phyloP scores from a whole-genome alignment of 2,329 filamentous ascomycete genomes.

The Stagonosporopsis rhizophila region DNA sequence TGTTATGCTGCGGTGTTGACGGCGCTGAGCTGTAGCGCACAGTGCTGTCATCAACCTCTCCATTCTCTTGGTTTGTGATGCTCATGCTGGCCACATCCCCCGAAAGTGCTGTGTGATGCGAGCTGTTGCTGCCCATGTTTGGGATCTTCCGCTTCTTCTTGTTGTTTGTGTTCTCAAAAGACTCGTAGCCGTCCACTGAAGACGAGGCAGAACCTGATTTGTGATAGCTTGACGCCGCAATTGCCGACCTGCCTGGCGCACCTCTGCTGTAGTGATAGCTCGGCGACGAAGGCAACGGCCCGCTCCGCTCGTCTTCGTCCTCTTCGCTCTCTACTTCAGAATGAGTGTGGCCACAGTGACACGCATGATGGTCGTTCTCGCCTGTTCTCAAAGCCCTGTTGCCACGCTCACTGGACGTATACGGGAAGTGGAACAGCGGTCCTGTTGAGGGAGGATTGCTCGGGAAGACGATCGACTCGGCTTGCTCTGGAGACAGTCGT shows the following conservation, averaged over 20 bases:
- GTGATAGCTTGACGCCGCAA: constrained; percentile 43
- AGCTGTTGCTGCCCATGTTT: constrained; percentile 75
- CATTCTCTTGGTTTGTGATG: constrained; percentile 56
- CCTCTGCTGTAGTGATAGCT: constrained; percentile 48
- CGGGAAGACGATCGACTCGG: constrained; percentile 82
- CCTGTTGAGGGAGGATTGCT: constrained; percentile 73
- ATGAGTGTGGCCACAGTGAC: constrained; percentile 55
- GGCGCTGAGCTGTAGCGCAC: constrained; percentile 64
- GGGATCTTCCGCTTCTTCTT: constrained; percentile 99
- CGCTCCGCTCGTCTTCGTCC: constrained; percentile 55
- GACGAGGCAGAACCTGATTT: constrained; percentile 67
- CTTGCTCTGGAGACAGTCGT: constrained; percentile 83
- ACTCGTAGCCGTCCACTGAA: constrained; percentile 88
- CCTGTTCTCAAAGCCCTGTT: constrained; percentile 51
- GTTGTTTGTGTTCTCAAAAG: constrained; percentile 97
- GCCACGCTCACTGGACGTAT: constrained; percentile 44
- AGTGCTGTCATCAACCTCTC: constrained; percentile 55
- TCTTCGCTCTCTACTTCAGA: constrained; percentile 68
- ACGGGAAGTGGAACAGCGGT: constrained; percentile 78
- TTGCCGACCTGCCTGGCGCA: constrained; percentile 34
- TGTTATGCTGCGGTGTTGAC: constrained; percentile 58
- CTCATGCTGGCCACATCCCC: constrained; percentile 71
- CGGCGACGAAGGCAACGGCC: constrained; percentile 50
- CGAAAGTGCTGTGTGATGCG: constrained; percentile 64
- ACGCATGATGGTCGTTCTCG: constrained; percentile 59